Percentiles rank a stretch among this genome's conserved stretches.
phyloP scores from a whole-genome alignment of 306 rosid genomes.

The Lathyrus tuberosus region DNA sequence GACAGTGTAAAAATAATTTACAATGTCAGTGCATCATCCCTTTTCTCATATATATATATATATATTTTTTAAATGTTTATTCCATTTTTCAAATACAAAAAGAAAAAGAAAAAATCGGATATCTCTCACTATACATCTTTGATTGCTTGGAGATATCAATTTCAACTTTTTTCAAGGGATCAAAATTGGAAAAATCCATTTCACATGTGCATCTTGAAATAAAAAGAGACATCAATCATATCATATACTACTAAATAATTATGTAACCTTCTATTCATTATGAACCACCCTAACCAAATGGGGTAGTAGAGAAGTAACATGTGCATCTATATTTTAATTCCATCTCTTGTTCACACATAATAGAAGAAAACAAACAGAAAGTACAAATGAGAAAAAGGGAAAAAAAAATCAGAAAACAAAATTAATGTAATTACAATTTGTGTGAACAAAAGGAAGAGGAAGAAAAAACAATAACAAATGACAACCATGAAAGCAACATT shows the following conservation, averaged over 20 bases:
- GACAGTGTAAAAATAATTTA: too few relatives aligned
- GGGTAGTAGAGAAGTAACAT: background rate
- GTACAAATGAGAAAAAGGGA: background rate
- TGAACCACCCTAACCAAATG: background rate
- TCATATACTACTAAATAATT: background rate
- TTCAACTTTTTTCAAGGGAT: background rate
- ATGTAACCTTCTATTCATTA: background rate
- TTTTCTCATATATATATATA: too few relatives aligned
- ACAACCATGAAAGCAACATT: slow-evolving; percentile 61
- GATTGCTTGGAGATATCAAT: too few relatives aligned
- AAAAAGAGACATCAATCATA: background rate
- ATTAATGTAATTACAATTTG: slow-evolving; percentile 41
- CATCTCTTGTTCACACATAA: background rate
- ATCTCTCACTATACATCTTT: too few relatives aligned
- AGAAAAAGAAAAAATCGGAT: too few relatives aligned
- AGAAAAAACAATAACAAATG: slow-evolving; percentile 43
- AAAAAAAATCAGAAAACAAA: slow-evolving; percentile 8
- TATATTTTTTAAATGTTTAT: too few relatives aligned
- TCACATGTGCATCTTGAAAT: background rate
- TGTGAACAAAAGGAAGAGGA: slow-evolving; percentile 43
- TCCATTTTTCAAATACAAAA: too few relatives aligned
- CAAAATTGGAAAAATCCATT: background rate
- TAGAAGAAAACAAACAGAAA: background rate
- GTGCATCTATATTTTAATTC: background rate
- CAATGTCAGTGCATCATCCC: too few relatives aligned